Base-by-base conservation (phyloP, 2,329 filamentous ascomycete species). In the Xylaria sp. region DNA sequence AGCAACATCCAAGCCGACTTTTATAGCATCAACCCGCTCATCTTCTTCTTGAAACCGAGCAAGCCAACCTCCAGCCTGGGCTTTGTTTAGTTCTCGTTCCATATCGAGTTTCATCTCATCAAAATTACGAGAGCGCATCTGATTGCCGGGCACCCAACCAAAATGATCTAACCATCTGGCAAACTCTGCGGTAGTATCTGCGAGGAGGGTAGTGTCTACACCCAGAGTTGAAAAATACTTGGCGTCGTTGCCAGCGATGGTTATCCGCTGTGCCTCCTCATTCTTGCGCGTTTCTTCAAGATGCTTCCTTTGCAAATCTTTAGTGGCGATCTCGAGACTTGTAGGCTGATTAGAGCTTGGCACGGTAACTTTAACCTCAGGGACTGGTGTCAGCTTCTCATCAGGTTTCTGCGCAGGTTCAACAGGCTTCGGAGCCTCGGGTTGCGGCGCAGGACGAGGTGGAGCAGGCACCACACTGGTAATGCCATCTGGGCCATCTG, bases 51-150 rank as follows among this genome's bases (percentile, higher is more conserved):
- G 84, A 72, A 91, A 87, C 69, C 95, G 91, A 60, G 92, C 91
- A 57, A 98, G 85, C 94, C 95, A 98, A 69, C 93, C 94, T 65
- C 93, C 95, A 59, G 94, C 94, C 81, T 98, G 95, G 2, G 95
- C 92, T 73, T 93, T 92, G 72, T 94, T 93, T 66, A 98, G 88
- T 78, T 98, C 94, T 70, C 94, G 90, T 62, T 95, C 93, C 64
- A 98, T 86, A 72, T 97, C 93, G 13, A 88, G 84, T 81, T 94
- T 93, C 77, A 98, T 86, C 61, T 93, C 90, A 60, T 97, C 93
- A 63, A 95, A 90, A 69, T 89, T 92, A 72, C 91, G 90, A 54
- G 89, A 85, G 62, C 92, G 90, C 79, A 93, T 90, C 71, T 93
- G 87, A 58, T 91, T 90, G 57, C 92, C 93, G 25, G 87, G 87